phyloP scores from a whole-genome alignment of 2,329 filamentous ascomycete genomes.

The Alternaria gaisen region DNA sequence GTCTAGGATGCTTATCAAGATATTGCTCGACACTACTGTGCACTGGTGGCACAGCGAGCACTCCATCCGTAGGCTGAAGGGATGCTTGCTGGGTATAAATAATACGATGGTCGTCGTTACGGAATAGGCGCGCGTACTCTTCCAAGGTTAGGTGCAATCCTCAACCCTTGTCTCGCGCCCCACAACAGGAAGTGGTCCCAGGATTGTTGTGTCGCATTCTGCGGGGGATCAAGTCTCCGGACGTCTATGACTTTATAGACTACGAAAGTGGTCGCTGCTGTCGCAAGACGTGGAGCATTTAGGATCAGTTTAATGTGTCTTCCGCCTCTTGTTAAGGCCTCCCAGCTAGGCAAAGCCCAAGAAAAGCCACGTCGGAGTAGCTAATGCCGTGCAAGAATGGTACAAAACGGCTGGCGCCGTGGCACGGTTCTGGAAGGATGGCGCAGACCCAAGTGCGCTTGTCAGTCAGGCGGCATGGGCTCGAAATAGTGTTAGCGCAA shows the following conservation, averaged over 20 bases:
- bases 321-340: background rate
- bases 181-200: slow-evolving; percentile 19
- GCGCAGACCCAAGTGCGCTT: background rate
- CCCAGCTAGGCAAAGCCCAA: slow-evolving; percentile 1
- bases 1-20: background rate
- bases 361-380: background rate
- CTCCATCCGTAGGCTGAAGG: slow-evolving; percentile 1
- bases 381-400: slow-evolving; percentile 7
- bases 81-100: background rate
- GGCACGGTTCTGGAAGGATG: slow-evolving; percentile 20
- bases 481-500: slow-evolving; percentile 4
- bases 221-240: slow-evolving; percentile 39
- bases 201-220: slow-evolving; percentile 26
- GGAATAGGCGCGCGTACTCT: background rate
- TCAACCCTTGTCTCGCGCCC: slow-evolving; percentile 30
- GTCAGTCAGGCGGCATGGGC: slow-evolving; percentile 13
- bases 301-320: background rate
- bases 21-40: background rate
- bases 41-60: slow-evolving; percentile 6
- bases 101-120: slow-evolving; percentile 11
- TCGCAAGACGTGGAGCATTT: background rate
- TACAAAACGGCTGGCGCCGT: slow-evolving; percentile 12
- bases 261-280: background rate
- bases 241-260: background rate
- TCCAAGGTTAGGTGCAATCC: background rate